Conservation (phyloP, 768 basidiomycete species). For the Suillus hirtellus region DNA sequence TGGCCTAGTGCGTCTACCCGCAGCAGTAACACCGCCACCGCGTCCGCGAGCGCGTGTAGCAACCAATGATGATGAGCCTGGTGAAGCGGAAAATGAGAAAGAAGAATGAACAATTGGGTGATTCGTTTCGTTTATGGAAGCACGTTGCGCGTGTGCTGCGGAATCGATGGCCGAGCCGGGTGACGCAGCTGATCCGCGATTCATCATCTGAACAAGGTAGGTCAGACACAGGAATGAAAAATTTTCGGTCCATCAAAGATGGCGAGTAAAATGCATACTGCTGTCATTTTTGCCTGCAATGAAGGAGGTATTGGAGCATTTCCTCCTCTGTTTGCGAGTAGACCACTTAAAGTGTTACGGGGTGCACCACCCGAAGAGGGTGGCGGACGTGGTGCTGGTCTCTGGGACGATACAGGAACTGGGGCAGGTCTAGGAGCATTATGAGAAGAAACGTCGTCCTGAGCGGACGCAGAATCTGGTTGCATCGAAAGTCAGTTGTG, state of each 20-base stretch:
- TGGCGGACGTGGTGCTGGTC: slow-evolving; percentile 17
- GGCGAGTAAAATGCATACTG: slow-evolving; percentile 47
- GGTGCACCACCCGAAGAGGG: slow-evolving; percentile 20
- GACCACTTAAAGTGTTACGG: slow-evolving; percentile 36
- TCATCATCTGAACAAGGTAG: slow-evolving; percentile 44
- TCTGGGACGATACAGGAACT: slow-evolving; percentile 6
- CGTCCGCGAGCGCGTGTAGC: slow-evolving; percentile 19
- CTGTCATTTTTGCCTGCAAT: slow-evolving; percentile 92
- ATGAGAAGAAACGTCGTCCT: slow-evolving; percentile 15
- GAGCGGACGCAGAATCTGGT: slow-evolving; percentile 14
- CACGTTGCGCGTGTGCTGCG: slow-evolving; percentile 39
- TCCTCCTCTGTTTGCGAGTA: slow-evolving; percentile 45
- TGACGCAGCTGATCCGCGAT: slow-evolving; percentile 35
- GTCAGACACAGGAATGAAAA: slow-evolving; percentile 20
- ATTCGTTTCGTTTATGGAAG: slow-evolving; percentile 30
- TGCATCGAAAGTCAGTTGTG: slow-evolving; percentile 23
- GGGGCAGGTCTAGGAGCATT: slow-evolving; percentile 13
- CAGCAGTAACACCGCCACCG: slow-evolving; percentile 38
- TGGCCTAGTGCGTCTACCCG: slow-evolving; percentile 48
- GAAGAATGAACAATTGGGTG: slow-evolving; percentile 35
- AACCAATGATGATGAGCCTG: slow-evolving; percentile 15
- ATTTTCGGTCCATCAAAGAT: not conserved
- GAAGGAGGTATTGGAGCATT: slow-evolving; percentile 82
- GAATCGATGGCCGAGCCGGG: slow-evolving; percentile 38
- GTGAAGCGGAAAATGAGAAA: slow-evolving; percentile 37